Conservation (phyloP, 805 yeast genomes). For the Kregervanrija delftensis region DNA sequence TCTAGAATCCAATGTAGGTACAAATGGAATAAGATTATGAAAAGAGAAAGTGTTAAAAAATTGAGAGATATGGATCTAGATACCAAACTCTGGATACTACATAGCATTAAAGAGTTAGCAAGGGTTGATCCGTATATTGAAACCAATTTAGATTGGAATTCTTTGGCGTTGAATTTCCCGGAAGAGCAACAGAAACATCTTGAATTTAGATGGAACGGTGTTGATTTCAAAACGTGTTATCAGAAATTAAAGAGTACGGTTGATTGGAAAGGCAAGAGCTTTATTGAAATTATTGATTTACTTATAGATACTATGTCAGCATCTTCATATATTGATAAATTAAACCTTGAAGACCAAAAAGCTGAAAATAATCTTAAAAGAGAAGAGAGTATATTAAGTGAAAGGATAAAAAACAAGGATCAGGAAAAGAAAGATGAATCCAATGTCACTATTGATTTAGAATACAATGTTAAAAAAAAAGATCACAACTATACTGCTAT, state of each 20-base stretch:
- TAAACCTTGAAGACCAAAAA: not conserved
- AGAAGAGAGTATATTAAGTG: too few species aligned
- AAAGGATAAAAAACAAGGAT: too few species aligned
- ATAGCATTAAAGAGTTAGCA: constrained; percentile 37
- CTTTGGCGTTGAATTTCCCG: constrained; percentile 41
- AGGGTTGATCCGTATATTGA: constrained; percentile 21
- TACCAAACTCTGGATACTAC: constrained; percentile 46
- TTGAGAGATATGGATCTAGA: constrained; percentile 36
- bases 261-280: constrained; percentile 36
- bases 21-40: constrained; percentile 82
- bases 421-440: too few species aligned
- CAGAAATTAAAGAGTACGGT: constrained; percentile 50
- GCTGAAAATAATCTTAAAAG: too few species aligned
- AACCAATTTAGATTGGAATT: constrained; percentile 46
- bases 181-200: constrained; percentile 9
- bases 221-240: constrained; percentile 56
- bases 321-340: not conserved
- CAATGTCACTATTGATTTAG: too few species aligned
- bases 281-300: constrained; percentile 26
- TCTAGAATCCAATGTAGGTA: constrained; percentile 93
- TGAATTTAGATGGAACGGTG: constrained; percentile 41
- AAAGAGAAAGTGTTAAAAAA: constrained; percentile 44
- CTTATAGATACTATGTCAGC: constrained; percentile 3
- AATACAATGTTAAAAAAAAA: too few species aligned
- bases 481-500: too few species aligned